Evolutionary conservation across 192 early-diverging fungal species (phyloP).

Genomic region (Rhizoclosmatium sp.): DNA sequence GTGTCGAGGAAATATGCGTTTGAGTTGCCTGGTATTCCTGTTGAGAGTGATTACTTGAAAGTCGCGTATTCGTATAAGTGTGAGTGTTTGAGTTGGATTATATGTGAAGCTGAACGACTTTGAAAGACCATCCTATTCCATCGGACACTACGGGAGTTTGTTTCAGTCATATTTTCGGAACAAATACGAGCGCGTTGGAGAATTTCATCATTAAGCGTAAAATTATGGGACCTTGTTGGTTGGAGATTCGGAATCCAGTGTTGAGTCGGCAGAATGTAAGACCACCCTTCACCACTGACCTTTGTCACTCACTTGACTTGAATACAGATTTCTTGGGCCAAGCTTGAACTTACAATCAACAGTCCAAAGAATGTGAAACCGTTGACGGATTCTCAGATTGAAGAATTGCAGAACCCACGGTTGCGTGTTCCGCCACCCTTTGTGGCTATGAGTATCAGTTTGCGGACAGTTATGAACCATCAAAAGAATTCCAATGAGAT

Average conservation of each 20-base stretch:
- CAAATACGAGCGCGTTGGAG: slow-evolving; percentile 87
- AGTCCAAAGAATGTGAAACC: slow-evolving; percentile 75
- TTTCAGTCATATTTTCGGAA: slow-evolving; percentile 89
- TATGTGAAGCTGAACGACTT: background rate
- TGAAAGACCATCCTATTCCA: slow-evolving; percentile 65
- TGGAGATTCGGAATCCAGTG: slow-evolving; percentile 70
- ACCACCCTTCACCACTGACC: background rate
- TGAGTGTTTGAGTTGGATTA: slow-evolving; percentile 11
- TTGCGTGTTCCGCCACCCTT: slow-evolving; percentile 72
- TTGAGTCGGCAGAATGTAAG: slow-evolving; percentile 57
- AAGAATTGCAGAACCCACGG: slow-evolving; percentile 20
- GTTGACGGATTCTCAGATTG: slow-evolving; percentile 62
- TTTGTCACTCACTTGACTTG: slow-evolving; percentile 13
- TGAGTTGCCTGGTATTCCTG: slow-evolving; percentile 82
- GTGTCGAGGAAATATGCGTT: slow-evolving; percentile 91
- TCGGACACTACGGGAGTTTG: slow-evolving; percentile 67
- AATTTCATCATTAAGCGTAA: slow-evolving; percentile 91
- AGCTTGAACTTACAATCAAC: slow-evolving; percentile 70
- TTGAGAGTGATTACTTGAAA: slow-evolving; percentile 85
- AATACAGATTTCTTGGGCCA: slow-evolving; percentile 85
- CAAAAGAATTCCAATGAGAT: slow-evolving; percentile 90
- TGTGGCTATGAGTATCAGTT: slow-evolving; percentile 84
- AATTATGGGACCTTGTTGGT: slow-evolving; percentile 97
- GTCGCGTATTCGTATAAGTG: slow-evolving; percentile 77
- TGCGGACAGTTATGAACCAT: slow-evolving; percentile 85